A percentile compares a stretch with the other conserved stretches of the same genome.
Conservation (phyloP, 306 rosid species). For the Rosa chinensis region DNA sequence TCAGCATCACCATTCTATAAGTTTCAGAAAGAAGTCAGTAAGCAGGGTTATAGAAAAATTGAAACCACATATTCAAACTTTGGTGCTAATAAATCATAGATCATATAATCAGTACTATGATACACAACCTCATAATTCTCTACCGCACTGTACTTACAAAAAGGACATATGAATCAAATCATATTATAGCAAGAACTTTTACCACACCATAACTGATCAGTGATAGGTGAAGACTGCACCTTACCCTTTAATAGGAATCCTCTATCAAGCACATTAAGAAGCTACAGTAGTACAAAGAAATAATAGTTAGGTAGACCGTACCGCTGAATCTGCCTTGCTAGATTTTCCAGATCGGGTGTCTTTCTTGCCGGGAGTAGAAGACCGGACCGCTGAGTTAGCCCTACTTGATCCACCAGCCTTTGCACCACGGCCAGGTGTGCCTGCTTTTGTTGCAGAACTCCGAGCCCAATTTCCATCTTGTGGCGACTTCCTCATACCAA, state of each 20-base stretch:
- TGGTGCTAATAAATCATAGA: background rate
- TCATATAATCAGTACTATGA: background rate
- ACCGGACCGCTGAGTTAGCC: slow-evolving; percentile 56
- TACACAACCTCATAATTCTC: background rate
- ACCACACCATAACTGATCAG: slow-evolving; percentile 1
- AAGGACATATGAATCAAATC: background rate
- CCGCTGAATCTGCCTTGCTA: slow-evolving; percentile 63
- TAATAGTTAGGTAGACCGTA: slow-evolving; percentile 34
- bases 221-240: background rate
- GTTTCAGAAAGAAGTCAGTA: slow-evolving; percentile 13
- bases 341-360: slow-evolving; percentile 57
- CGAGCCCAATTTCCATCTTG: slow-evolving; percentile 90
- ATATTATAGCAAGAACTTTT: background rate
- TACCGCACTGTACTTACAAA: background rate
- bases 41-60: background rate
- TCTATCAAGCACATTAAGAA: background rate
- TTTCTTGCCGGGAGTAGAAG: slow-evolving; percentile 65
- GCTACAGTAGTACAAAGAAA: background rate
- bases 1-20: slow-evolving; percentile 74
- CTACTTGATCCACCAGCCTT: slow-evolving; percentile 56
- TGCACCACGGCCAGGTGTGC: slow-evolving; percentile 62
- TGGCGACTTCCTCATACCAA: slow-evolving; percentile 62
- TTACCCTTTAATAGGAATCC: background rate
- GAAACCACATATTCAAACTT: background rate
- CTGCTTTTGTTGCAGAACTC: slow-evolving; percentile 52